Conservation (phyloP, 768 basidiomycete species). For the Clitopilus passeckerianus region DNA sequence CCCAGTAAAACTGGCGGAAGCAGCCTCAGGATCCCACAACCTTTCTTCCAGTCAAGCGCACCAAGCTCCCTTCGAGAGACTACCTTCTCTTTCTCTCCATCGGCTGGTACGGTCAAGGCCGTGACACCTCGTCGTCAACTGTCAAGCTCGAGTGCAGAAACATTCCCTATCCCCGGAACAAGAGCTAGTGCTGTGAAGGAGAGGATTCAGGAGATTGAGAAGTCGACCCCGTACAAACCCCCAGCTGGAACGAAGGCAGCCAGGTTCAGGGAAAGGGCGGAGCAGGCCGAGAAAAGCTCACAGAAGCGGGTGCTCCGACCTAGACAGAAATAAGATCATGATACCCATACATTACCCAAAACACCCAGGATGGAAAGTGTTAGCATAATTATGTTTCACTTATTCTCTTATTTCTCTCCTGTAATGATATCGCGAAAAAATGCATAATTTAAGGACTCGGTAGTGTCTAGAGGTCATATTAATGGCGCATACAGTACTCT, state of each 20-base stretch:
- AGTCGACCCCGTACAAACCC: conserved; percentile 28
- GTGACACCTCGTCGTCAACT: conserved; percentile 3
- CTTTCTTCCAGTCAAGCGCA: not conserved
- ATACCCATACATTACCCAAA: no score
- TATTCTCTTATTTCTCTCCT: not conserved
- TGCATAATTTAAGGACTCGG: not conserved
- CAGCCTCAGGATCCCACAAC: not conserved
- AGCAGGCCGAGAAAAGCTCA: not conserved
- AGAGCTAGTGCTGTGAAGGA: conserved; percentile 31
- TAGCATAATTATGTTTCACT: no score
- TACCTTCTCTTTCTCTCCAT: not conserved
- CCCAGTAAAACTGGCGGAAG: not conserved
- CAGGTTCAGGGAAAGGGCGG: not conserved
- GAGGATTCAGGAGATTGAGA: conserved; percentile 22
- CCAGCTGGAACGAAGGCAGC: conserved; percentile 31
- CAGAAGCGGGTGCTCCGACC: not conserved
- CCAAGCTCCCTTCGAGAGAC: not conserved
- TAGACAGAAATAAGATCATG: not conserved
- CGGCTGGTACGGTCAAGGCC: not conserved
- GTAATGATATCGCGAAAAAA: not conserved
- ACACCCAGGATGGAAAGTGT: no score
- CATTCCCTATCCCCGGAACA: conserved; percentile 31
- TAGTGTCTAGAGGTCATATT: not conserved
- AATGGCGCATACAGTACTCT: not conserved
- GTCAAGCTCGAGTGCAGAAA: conserved; percentile 14